Conservation (phyloP, 1,284 basidiomycete species). For the Filobasidium uniguttulatum region DNA sequence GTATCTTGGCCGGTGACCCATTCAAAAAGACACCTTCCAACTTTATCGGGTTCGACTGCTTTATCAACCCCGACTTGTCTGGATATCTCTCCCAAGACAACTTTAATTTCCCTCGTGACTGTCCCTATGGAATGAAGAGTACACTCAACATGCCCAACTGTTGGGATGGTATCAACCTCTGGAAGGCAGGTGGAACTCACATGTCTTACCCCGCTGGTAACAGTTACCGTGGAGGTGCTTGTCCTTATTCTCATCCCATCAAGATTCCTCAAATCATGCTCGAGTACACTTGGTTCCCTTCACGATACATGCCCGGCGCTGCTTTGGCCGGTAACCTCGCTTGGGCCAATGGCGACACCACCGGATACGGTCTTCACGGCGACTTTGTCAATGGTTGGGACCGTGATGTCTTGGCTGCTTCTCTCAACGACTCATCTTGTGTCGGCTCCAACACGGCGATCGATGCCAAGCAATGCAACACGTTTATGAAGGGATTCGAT, state of each 20-base stretch:
- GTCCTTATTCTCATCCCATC: conserved; percentile 22
- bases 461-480: conserved; percentile 19
- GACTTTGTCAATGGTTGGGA: conserved; percentile 28
- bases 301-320: conserved; percentile 1
- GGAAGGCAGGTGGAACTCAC: conserved; percentile 21
- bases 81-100: conserved; percentile 5
- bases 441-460: conserved; percentile 10
- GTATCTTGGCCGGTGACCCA: conserved; percentile 28
- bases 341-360: conserved; percentile 33
- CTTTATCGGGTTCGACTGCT: conserved; percentile 4
- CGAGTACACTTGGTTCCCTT: conserved; percentile 22
- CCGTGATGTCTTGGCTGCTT: conserved; percentile 18
- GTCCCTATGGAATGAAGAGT: conserved; percentile 32
- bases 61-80: conserved; percentile 1
- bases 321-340: conserved; percentile 20
- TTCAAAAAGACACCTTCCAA: conserved; percentile 16
- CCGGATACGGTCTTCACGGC: conserved; percentile 25
- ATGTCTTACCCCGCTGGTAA: conserved; percentile 20
- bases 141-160: conserved; percentile 24
- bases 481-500: conserved; percentile 18
- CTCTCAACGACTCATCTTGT: conserved; percentile 22
- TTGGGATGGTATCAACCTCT: conserved; percentile 39
- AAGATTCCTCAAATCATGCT: conserved; percentile 25
- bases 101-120: conserved; percentile 10
- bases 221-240: conserved; percentile 2